These are phyloP conservation scores for Fusarium praegraminearum DNA, from an alignment of 2,329 filamentous ascomycete genomes.

Conservation along the genomic window DNA sequence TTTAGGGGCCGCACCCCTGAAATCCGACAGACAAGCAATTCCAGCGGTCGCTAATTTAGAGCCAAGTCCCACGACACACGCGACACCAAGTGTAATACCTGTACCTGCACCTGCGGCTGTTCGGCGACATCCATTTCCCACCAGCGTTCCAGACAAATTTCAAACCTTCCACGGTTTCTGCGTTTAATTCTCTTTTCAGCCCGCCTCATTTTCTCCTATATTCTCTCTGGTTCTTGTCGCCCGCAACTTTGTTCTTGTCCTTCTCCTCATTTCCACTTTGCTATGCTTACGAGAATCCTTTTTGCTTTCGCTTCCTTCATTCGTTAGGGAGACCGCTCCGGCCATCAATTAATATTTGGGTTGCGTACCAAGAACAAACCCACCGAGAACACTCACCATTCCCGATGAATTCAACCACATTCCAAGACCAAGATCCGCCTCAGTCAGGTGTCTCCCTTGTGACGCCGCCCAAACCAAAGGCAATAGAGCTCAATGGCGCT, in stretches of 20 bases:
- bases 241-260: background rate
- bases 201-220: conserved; percentile 7
- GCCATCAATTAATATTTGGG: conserved; percentile 3
- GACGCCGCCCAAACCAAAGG: conserved; percentile 23
- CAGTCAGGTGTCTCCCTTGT: conserved; percentile 28
- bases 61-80: conserved; percentile 36
- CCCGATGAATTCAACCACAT: conserved; percentile 47
- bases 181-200: conserved; percentile 20
- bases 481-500: conserved; percentile 25
- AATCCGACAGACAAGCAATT: conserved; percentile 42
- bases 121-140: conserved; percentile 27
- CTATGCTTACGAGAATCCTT: conserved; percentile 32
- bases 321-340: conserved; percentile 25
- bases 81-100: conserved; percentile 35
- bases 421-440: conserved; percentile 41
- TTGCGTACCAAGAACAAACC: conserved; percentile 19
- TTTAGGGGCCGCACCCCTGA: conserved; percentile 38
- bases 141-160: conserved; percentile 35
- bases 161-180: conserved; percentile 26
- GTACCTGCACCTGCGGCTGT: conserved; percentile 3
- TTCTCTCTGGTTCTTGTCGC: background rate
- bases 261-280: conserved; percentile 10
- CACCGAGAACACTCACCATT: conserved; percentile 33
- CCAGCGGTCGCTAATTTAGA: conserved; percentile 41
- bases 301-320: conserved; percentile 27